A percentile compares a stretch with the other conserved stretches of the same genome.
These are phyloP conservation scores for Starmerella apis DNA, from an alignment of 805 yeast genomes.

Conservation along the genomic window DNA sequence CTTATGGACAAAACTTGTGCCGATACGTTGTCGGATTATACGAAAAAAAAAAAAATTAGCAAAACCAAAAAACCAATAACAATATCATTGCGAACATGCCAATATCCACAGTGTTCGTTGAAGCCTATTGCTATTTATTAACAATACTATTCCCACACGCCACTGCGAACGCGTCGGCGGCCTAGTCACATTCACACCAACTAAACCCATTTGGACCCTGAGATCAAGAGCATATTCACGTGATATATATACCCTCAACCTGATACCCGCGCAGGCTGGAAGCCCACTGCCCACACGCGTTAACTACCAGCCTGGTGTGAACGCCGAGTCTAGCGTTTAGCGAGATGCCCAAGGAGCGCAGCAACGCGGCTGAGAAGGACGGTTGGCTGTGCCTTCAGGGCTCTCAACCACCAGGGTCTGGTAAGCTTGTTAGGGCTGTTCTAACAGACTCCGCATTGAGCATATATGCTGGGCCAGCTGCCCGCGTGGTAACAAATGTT, in stretches of 20 bases:
- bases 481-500: neutral
- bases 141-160: neutral
- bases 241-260: neutral
- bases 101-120: too few relatives aligned
- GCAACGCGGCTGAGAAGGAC: slow-evolving; percentile 11
- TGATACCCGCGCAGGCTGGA: slow-evolving; percentile 2
- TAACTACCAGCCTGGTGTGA: neutral
- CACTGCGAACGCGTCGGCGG: neutral
- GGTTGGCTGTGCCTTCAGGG: slow-evolving; percentile 23
- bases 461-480: neutral
- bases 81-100: too few relatives aligned
- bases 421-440: slow-evolving; percentile 14
- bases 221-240: neutral
- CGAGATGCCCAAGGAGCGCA: slow-evolving; percentile 9
- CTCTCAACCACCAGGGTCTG: slow-evolving; percentile 10
- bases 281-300: slow-evolving; percentile 5
- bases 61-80: too few relatives aligned
- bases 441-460: slow-evolving; percentile 2
- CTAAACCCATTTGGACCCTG: neutral
- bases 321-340: slow-evolving; percentile 4
- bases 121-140: neutral
- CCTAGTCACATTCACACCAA: neutral
- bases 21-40: too few relatives aligned
- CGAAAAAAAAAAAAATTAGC: too few relatives aligned
- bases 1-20: too few relatives aligned